Evolutionary conservation across 495 filamentous ascomycete species (phyloP).

Genomic region (Aspergillus nanangensis): DNA sequence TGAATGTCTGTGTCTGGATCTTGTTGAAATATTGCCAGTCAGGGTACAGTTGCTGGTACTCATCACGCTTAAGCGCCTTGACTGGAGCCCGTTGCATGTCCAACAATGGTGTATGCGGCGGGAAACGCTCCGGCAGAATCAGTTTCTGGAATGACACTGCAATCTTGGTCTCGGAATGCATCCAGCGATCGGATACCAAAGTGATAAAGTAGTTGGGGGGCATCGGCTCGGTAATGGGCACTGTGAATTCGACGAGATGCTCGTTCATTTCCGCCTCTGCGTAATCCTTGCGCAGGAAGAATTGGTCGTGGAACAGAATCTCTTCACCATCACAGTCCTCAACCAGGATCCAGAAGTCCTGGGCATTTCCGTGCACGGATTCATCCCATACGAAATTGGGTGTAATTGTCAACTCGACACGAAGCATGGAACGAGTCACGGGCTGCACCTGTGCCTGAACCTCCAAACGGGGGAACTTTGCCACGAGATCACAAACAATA

Average conservation of each 20-base stretch:
- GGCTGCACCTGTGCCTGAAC: slow-evolving; percentile 91
- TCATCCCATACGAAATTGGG: slow-evolving; percentile 98
- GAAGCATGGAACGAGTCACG: slow-evolving; percentile 92
- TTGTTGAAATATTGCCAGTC: slow-evolving; percentile 92
- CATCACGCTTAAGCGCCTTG: slow-evolving; percentile 77
- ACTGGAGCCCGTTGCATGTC: slow-evolving; percentile 90
- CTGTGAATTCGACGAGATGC: slow-evolving; percentile 96
- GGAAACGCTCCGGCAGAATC: slow-evolving; percentile 91
- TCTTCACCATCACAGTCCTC: slow-evolving; percentile 98
- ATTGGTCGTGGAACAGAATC: slow-evolving; percentile 93
- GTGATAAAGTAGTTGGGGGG: slow-evolving; percentile 98
- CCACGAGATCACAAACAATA: slow-evolving; percentile 75
- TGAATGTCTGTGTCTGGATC: slow-evolving; percentile 95
- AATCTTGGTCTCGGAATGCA: slow-evolving; percentile 93
- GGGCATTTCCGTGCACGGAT: slow-evolving; percentile 75
- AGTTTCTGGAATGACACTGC: slow-evolving; percentile 93
- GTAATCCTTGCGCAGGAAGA: slow-evolving; percentile 83
- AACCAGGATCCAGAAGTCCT: slow-evolving; percentile 94
- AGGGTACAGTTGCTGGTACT: slow-evolving; percentile 78
- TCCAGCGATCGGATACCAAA: slow-evolving; percentile 91
- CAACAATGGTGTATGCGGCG: slow-evolving; percentile 82
- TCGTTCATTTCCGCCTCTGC: slow-evolving; percentile 78
- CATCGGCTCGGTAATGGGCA: slow-evolving; percentile 95
- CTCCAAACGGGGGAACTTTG: slow-evolving; percentile 90
- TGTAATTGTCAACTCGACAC: slow-evolving; percentile 86